Base-by-base conservation (phyloP, 305 asterid genomes). In the Salvia sclarea region DNA sequence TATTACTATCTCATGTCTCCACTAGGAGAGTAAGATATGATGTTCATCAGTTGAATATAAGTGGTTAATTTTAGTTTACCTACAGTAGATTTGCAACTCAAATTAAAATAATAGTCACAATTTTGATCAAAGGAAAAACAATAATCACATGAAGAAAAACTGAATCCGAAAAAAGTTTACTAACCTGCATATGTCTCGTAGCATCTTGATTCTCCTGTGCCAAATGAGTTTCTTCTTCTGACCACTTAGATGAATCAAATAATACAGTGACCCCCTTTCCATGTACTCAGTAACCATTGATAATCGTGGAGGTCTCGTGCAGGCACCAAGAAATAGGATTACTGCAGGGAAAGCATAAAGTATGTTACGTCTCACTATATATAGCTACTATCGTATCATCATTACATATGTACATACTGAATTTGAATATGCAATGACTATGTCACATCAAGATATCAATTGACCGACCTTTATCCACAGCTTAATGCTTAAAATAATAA, bases 171-270 rank as follows among this genome's bases (percentile, higher is more conserved):
- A 14, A 35, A 48, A 22, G 25, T 67, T 13, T 57, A 68, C 87
- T 67, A 68, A 94, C 99, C 99, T 89, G 99, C 99, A 91, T 75
- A 95, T 89, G 83, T 95, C 99, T 44, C 99, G 95, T 64, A 95
- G 84, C 96, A 95, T 95, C 84, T 86, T 91, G 76, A 95, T 85
- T 79, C 77, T 89, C 80, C 89, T 82, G 74, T 96, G 87, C 97
- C 98, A 89, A 82, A 79, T 89, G 40, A 89, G 83, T 82, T 80
- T 88, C 86, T 75, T 75, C 53, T 91, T 95, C 83, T 89, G 99
- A 73, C 98, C 97, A 71, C 99, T 91, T 65, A 83, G 74, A 78
- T 95, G 97, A 72, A 95, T 86, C 90, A 95, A 83, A 75, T 85
- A 80, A 69, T 89, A 95, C 43, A 75, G 56, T 24, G 79, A 75